phyloP scores from a whole-genome alignment of 768 basidiomycete species.

The Tulasnella sp. region DNA sequence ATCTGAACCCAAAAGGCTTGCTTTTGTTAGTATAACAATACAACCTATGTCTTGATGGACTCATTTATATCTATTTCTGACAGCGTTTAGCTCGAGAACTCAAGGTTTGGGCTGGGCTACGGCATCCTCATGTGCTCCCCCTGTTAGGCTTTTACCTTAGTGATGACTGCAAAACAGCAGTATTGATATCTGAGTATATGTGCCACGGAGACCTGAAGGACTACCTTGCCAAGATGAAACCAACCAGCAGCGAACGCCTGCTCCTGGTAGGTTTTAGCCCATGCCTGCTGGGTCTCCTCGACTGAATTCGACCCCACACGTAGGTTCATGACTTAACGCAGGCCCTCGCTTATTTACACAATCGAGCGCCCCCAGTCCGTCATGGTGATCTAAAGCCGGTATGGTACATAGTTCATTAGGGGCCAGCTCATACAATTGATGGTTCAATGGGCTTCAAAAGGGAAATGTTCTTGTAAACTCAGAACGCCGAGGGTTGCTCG shows the following conservation, averaged over 20 bases:
- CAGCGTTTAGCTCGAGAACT: neutral
- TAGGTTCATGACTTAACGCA: neutral
- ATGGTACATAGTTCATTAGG: too few relatives aligned
- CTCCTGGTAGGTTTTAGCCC: neutral
- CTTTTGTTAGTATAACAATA: too few relatives aligned
- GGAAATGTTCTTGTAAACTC: neutral
- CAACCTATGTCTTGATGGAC: too few relatives aligned
- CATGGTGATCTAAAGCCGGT: neutral
- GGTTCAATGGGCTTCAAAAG: neutral
- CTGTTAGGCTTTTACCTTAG: neutral
- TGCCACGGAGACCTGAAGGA: neutral
- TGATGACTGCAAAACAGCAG: neutral
- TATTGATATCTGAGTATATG: neutral
- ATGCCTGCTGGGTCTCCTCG: too few relatives aligned
- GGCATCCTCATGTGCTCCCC: neutral
- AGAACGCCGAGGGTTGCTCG: neutral
- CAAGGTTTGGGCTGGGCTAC: neutral
- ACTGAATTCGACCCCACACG: too few relatives aligned
- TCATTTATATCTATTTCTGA: too few relatives aligned
- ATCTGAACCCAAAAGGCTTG: too few relatives aligned
- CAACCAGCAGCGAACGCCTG: neutral
- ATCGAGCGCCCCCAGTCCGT: neutral
- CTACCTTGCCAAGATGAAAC: neutral
- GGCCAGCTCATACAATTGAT: too few relatives aligned
- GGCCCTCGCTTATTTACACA: neutral